Conservation (phyloP, 305 asterid species). For the Lippia alba region DNA sequence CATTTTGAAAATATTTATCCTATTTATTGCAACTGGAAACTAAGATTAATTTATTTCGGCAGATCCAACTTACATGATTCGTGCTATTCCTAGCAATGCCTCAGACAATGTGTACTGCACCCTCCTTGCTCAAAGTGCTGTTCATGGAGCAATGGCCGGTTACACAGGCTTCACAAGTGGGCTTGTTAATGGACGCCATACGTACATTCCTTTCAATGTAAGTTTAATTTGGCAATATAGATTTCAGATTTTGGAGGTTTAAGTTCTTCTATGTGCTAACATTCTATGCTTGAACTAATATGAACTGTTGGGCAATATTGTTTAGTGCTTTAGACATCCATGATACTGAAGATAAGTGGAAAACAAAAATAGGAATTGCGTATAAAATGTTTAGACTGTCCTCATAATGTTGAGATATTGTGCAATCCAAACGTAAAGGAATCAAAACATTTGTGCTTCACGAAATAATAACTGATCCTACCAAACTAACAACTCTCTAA, state of each 20-base stretch:
- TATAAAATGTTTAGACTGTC: too few species aligned
- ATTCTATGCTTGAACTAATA: not conserved
- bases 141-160: conserved; percentile 90
- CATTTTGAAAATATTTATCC: not conserved
- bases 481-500: not conserved
- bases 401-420: too few species aligned
- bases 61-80: conserved; percentile 89
- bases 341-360: too few species aligned
- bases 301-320: not conserved
- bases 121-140: conserved; percentile 83
- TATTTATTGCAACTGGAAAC: conserved; percentile 20
- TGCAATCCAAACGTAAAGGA: too few species aligned
- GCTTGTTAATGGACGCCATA: conserved; percentile 71
- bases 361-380: too few species aligned
- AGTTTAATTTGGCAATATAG: conserved; percentile 35
- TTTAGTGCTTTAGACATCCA: too few species aligned
- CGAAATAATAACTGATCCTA: not conserved
- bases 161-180: conserved; percentile 75
- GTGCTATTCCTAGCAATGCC: conserved; percentile 84
- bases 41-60: conserved; percentile 32
- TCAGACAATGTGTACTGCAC: conserved; percentile 80
- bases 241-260: conserved; percentile 17
- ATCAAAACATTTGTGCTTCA: not conserved
- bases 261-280: not conserved
- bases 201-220: conserved; percentile 79